phyloP scores from a whole-genome alignment of 176 grass and related monocot genomes.

The Elymus sibiricus region DNA sequence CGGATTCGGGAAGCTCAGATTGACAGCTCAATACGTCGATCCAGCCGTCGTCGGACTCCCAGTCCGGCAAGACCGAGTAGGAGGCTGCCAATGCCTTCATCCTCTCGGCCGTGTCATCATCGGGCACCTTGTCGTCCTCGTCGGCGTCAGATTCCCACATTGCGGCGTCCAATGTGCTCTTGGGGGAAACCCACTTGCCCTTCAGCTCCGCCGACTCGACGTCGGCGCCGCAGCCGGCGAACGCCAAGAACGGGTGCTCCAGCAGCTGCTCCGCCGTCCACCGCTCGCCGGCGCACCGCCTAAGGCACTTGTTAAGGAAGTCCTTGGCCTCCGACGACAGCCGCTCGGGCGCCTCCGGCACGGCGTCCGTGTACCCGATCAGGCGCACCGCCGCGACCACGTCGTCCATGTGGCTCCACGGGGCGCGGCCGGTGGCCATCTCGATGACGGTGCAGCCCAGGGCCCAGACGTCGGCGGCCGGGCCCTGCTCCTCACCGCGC shows the following conservation, averaged over 20 bases:
- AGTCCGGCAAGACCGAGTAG: slow-evolving; percentile 28
- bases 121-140: slow-evolving; percentile 7
- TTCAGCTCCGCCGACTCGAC: slow-evolving; percentile 46
- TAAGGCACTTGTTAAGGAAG: slow-evolving; percentile 66
- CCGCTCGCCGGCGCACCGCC: slow-evolving; percentile 45
- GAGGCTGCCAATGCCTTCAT: slow-evolving; percentile 20
- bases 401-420: slow-evolving; percentile 42
- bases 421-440: slow-evolving; percentile 68
- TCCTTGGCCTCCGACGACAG: slow-evolving; percentile 62
- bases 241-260: slow-evolving; percentile 58
- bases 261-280: slow-evolving; percentile 62
- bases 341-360: slow-evolving; percentile 46
- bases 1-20: background rate
- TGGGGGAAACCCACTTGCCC: slow-evolving; percentile 72
- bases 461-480: slow-evolving; percentile 75
- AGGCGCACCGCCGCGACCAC: slow-evolving; percentile 46
- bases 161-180: slow-evolving; percentile 68
- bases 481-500: slow-evolving; percentile 72
- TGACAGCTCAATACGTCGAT: slow-evolving; percentile 23
- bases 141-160: slow-evolving; percentile 56
- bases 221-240: slow-evolving; percentile 18
- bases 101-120: slow-evolving; percentile 30
- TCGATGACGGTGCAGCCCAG: slow-evolving; percentile 72
- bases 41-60: slow-evolving; percentile 43
- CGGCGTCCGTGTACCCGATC: slow-evolving; percentile 68